phyloP scores from a whole-genome alignment of 257 asterid genomes.

The Parsonsia alboflavescens region DNA sequence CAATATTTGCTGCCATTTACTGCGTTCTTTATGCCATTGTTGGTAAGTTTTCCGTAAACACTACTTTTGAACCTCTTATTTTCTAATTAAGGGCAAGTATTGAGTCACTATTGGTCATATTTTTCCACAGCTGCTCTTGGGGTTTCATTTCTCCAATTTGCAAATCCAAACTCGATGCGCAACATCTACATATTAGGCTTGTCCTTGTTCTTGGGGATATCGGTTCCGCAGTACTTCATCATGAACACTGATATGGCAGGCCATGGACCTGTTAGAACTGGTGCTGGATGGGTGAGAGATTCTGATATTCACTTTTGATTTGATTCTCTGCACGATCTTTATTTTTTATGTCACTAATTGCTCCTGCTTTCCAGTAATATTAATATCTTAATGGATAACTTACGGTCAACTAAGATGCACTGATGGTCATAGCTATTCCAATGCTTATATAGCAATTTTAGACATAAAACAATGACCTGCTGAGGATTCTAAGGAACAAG shows the following conservation, averaged over 20 bases:
- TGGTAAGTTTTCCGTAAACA: constrained; percentile 44
- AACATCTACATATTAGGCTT: constrained; percentile 76
- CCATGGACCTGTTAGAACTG: constrained; percentile 80
- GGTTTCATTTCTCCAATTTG: constrained; percentile 76
- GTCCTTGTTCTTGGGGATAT: constrained; percentile 74
- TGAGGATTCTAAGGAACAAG: not conserved
- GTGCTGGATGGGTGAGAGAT: constrained; percentile 86
- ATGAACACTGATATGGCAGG: constrained; percentile 65
- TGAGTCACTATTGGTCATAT: not conserved
- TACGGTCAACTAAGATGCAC: not conserved
- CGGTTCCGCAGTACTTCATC: constrained; percentile 79
- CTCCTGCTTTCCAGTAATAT: not conserved
- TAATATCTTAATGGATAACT: not conserved
- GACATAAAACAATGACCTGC: too few species aligned
- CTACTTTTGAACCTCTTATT: constrained; percentile 4
- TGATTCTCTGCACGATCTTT: not conserved
- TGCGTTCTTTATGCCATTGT: constrained; percentile 86
- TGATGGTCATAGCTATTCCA: too few species aligned
- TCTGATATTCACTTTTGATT: not conserved
- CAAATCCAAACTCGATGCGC: constrained; percentile 87
- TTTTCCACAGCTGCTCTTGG: constrained; percentile 76
- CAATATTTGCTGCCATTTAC: constrained; percentile 90
- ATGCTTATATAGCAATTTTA: too few species aligned
- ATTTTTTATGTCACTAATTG: not conserved
- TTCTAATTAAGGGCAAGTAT: constrained; percentile 1